These are phyloP conservation scores for Fraxinus dipetala DNA, from an alignment of 305 asterid genomes.

Conservation along the genomic window DNA sequence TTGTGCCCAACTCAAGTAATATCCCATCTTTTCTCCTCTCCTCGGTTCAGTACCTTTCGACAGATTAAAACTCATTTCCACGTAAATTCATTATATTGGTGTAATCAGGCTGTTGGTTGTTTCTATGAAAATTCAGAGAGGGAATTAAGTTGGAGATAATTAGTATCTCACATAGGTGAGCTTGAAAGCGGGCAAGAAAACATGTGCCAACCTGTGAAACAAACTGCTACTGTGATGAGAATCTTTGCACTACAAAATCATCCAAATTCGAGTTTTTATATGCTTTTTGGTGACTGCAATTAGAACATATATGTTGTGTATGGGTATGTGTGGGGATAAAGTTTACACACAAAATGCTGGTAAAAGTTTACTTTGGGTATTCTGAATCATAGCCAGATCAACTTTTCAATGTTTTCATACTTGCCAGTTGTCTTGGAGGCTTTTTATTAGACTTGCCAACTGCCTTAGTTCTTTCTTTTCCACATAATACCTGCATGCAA, in stretches of 20 bases:
- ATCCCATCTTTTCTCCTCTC: slow-evolving; percentile 30
- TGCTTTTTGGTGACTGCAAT: background rate
- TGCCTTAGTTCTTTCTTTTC: background rate
- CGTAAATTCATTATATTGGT: background rate
- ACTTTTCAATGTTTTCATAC: background rate
- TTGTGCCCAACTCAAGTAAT: slow-evolving; percentile 41
- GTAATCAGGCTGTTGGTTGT: background rate
- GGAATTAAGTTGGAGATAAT: background rate
- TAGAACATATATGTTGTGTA: background rate
- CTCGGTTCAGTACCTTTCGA: background rate
- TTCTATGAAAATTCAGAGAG: background rate
- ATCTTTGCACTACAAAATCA: background rate
- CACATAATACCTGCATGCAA: too few relatives aligned
- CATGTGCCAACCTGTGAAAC: slow-evolving; percentile 18
- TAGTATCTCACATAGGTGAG: slow-evolving; percentile 3
- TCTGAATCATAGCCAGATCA: background rate
- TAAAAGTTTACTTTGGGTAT: background rate
- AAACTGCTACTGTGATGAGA: background rate
- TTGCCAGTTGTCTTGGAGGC: background rate
- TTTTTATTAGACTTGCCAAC: background rate
- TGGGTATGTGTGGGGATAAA: background rate
- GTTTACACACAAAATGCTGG: background rate
- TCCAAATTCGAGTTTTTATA: background rate
- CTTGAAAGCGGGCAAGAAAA: slow-evolving; percentile 14
- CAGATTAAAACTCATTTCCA: slow-evolving; percentile 8